Base-by-base conservation (phyloP, 2,329 filamentous ascomycete species). In the Aschersonia sp. region DNA sequence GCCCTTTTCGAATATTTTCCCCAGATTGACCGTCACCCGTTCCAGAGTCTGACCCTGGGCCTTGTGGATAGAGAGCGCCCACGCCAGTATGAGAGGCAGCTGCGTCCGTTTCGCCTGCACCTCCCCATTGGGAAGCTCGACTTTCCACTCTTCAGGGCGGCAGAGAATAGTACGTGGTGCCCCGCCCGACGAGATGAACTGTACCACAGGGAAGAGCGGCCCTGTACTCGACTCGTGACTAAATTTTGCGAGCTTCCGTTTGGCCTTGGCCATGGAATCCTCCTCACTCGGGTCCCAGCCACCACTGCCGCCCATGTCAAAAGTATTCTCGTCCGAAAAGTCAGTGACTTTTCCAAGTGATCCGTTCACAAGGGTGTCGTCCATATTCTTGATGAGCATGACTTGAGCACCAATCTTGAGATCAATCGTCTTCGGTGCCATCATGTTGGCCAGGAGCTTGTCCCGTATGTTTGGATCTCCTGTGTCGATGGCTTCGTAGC, bases 341-440 rank as follows among this genome's bases (percentile, higher is more conserved):
- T 57, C 64, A 49, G 67, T 74, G 4, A 98, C 84, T 51, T 85
- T 89, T 30, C 92, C 92, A 7, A 98, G 73, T 0, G 91, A 94
- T 4, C 92, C 92, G 59, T 98, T 98, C 55, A 97, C 92, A 0
- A 98, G 74, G 0, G 79, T 82, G 40, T 95, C 88, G 59, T 98
- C 92, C 67, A 97, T 83, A 57, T 98, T 98, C 65, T 98, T 98
- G 72, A 98, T 96, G n/a, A 98, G 72, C 92, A 98, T 98, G 43
- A 98, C 94, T 61, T 98, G 94, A 0, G 92, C 87, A 7, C 89
- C 87, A 52, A 92, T 83, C 64, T 96, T 97, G 31, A 98, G 68
- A 35, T 85, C 79, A 28, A 98, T 77, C 0, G 66, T 60, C 56
- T 84, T 83, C 0, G 92, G 89, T 0, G 92, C 89, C 85, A 98